phyloP scores from a whole-genome alignment of 2,329 filamentous ascomycete genomes.

The Penicillium sp. region DNA sequence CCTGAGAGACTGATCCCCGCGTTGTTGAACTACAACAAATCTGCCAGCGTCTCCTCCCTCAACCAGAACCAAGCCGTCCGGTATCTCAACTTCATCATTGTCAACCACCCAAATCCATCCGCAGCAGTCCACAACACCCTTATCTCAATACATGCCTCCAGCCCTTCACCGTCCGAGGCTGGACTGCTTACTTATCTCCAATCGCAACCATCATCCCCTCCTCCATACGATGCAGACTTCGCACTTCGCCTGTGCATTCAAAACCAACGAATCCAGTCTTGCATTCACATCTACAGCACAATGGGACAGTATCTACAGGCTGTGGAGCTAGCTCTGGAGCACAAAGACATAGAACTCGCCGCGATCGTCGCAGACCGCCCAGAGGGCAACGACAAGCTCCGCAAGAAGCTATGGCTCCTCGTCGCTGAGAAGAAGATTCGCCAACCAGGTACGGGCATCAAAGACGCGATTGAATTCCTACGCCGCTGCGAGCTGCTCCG shows the following conservation, averaged over 20 bases:
- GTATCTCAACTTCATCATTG: conserved; percentile 91
- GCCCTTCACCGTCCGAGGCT: conserved; percentile 78
- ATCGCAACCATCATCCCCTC: conserved; percentile 80
- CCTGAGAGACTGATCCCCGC: conserved; percentile 88
- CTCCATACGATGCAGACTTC: conserved; percentile 91
- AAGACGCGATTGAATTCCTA: conserved; percentile 87
- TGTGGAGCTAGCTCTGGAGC: conserved; percentile 86
- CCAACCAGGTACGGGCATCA: conserved; percentile 77
- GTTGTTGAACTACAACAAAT: conserved; percentile 86
- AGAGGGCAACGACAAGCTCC: conserved; percentile 72
- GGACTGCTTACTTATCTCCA: conserved; percentile 86
- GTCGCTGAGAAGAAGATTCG: conserved; percentile 93
- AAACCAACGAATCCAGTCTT: conserved; percentile 86
- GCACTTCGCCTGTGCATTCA: conserved; percentile 93
- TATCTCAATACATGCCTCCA: conserved; percentile 91
- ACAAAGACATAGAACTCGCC: conserved; percentile 86
- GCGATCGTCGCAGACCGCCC: conserved; percentile 82
- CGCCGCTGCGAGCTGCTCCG: conserved; percentile 86
- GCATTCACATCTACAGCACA: conserved; percentile 93
- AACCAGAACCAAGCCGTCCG: conserved; percentile 85
- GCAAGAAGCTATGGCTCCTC: conserved; percentile 93
- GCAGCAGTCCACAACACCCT: conserved; percentile 95
- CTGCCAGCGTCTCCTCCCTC: conserved; percentile 60
- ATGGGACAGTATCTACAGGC: conserved; percentile 95
- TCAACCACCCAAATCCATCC: conserved; percentile 71